A percentile compares a stretch with the other conserved stretches of the same genome.
Evolutionary conservation across 2,329 filamentous ascomycete genomes (phyloP).

Genomic region (Diplocarpon rosae): DNA sequence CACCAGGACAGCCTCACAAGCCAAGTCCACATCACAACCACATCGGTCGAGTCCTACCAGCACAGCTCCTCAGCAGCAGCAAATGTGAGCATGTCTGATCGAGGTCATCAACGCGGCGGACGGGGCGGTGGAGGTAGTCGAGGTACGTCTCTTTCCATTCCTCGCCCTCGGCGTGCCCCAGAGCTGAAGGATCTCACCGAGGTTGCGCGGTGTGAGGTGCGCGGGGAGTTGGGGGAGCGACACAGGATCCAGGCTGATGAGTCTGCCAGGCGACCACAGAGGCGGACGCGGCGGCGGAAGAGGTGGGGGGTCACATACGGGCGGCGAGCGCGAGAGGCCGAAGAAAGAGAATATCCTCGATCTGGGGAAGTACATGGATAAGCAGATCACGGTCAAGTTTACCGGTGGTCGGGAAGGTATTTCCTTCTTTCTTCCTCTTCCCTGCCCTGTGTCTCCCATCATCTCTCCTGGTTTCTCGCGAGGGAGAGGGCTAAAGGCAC

Average conservation of each 20-base stretch:
- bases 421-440: conserved; percentile 18
- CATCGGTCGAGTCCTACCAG: neutral
- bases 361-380: conserved; percentile 92
- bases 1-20: conserved; percentile 3
- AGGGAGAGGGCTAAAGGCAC: no score
- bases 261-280: conserved; percentile 7
- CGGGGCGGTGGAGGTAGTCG: conserved; percentile 19
- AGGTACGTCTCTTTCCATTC: conserved; percentile 8
- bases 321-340: conserved; percentile 53
- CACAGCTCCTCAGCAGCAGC: neutral
- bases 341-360: conserved; percentile 99
- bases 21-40: neutral
- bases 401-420: conserved; percentile 84
- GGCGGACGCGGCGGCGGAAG: conserved; percentile 18
- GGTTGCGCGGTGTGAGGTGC: neutral
- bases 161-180: neutral
- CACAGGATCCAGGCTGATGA: neutral
- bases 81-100: conserved; percentile 17
- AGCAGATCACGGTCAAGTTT: conserved; percentile 91
- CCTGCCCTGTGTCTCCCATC: no score
- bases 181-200: no score
- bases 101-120: conserved; percentile 20
- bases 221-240: no score
- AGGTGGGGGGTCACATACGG: conserved; percentile 33
- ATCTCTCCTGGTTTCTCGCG: no score